Conservation (phyloP, 1,139 yeast genomes). For the Candida sp. region DNA sequence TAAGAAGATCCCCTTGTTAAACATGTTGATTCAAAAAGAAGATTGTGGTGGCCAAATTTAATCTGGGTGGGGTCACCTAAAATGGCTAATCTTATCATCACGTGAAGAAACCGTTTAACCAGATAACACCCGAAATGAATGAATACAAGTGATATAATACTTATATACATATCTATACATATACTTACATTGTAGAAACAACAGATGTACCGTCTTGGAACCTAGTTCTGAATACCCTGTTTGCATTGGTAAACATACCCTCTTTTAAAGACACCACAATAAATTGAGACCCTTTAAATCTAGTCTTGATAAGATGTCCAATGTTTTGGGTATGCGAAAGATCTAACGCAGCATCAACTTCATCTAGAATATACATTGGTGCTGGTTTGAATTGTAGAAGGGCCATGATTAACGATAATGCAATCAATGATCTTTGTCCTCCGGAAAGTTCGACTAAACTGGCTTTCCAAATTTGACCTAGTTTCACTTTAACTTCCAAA, state of each 20-base stretch:
- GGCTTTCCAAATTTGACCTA: conserved; percentile 96
- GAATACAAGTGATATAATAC: too few relatives aligned
- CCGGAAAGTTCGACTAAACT: conserved; percentile 95
- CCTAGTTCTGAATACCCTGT: conserved; percentile 86
- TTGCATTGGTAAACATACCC: conserved; percentile 98
- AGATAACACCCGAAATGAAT: too few relatives aligned
- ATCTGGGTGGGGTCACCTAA: not conserved
- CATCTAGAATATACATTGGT: conserved; percentile 96
- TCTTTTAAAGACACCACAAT: conserved; percentile 96
- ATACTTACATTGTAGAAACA: conserved; percentile 54
- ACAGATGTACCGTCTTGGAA: conserved; percentile 97
- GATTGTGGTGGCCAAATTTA: not conserved
- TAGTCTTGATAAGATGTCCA: conserved; percentile 91
- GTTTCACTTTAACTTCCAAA: conserved; percentile 82
- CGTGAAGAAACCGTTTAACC: not conserved
- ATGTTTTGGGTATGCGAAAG: conserved; percentile 96
- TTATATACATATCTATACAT: too few relatives aligned
- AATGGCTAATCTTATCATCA: not conserved
- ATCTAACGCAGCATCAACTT: conserved; percentile 98
- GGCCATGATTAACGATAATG: conserved; percentile 87
- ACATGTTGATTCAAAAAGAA: not conserved
- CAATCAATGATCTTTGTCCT: conserved; percentile 94
- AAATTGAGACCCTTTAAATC: conserved; percentile 94
- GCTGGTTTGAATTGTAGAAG: conserved; percentile 94
- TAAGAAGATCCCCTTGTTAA: not conserved